Percentiles rank a stretch among this genome's conserved stretches.
Conservation (phyloP, 768 basidiomycete species). For the Coprinopsis marcescibilis region DNA sequence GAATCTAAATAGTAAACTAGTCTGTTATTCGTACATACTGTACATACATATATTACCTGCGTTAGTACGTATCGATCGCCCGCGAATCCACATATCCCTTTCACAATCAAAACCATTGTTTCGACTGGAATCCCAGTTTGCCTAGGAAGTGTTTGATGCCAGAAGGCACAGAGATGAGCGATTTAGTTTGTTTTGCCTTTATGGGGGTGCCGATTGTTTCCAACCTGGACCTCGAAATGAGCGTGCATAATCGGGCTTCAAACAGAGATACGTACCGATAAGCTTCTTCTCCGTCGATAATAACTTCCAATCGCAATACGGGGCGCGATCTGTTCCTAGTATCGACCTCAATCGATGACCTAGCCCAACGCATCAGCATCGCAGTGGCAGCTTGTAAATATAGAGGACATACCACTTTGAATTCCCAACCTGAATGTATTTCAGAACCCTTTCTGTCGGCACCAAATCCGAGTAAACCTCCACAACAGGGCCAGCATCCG, state of each 20-base stretch:
- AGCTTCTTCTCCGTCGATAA: constrained; percentile 51
- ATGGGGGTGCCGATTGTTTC: constrained; percentile 45
- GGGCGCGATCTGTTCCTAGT: constrained; percentile 49
- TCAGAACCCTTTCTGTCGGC: constrained; percentile 48
- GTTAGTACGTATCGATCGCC: not conserved
- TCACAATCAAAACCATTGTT: constrained; percentile 55
- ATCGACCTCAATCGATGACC: constrained; percentile 68
- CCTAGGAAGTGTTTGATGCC: constrained; percentile 51
- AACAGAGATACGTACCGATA: constrained; percentile 39
- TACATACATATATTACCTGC: constrained; percentile 6
- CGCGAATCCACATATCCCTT: not conserved
- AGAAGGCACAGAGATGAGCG: constrained; percentile 40
- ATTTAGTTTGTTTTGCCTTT: constrained; percentile 33
- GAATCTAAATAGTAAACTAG: constrained; percentile 2
- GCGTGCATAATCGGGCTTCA: not conserved
- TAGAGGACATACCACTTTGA: constrained; percentile 49
- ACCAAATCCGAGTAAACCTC: constrained; percentile 28
- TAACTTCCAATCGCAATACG: constrained; percentile 46
- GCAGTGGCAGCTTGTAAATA: not conserved
- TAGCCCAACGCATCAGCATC: constrained; percentile 17
- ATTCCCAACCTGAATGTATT: constrained; percentile 62
- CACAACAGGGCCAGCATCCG: constrained; percentile 20
- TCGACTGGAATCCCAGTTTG: constrained; percentile 48
- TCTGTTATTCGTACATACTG: not conserved
- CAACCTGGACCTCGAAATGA: constrained; percentile 26